A percentile compares a stretch with the other conserved stretches of the same genome.
These are phyloP conservation scores for Yamadazyma akitaensis DNA, from an alignment of 805 yeast genomes.

Conservation along the genomic window DNA sequence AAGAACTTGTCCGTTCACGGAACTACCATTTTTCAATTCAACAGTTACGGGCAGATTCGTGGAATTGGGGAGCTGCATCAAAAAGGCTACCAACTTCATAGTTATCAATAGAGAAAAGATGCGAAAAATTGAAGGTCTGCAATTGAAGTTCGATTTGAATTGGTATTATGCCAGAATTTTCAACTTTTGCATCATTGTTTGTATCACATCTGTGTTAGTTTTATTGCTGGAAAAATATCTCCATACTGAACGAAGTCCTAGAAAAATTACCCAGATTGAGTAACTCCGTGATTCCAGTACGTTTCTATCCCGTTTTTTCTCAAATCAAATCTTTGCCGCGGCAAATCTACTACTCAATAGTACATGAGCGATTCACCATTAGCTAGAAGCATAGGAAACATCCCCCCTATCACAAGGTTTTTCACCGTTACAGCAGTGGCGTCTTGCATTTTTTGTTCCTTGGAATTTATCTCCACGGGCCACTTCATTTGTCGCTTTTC, in stretches of 20 bases:
- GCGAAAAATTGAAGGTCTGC: neutral
- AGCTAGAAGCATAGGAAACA: slow-evolving; percentile 18
- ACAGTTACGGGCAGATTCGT: slow-evolving; percentile 84
- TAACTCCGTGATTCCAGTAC: too few species aligned
- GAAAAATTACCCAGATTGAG: too few species aligned
- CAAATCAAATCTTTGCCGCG: neutral
- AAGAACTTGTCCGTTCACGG: slow-evolving; percentile 77
- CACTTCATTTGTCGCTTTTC: slow-evolving; percentile 15
- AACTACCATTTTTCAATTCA: slow-evolving; percentile 87
- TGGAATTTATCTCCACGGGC: slow-evolving; percentile 16
- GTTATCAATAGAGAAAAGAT: neutral
- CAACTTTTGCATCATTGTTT: too few species aligned
- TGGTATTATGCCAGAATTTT: too few species aligned
- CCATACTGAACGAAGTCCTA: too few species aligned
- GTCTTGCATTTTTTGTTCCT: slow-evolving; percentile 34
- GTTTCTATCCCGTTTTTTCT: too few species aligned
- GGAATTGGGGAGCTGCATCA: slow-evolving; percentile 66
- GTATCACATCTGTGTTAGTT: too few species aligned
- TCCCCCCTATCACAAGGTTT: slow-evolving; percentile 63
- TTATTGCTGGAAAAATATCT: too few species aligned
- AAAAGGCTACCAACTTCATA: slow-evolving; percentile 70
- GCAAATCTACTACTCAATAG: neutral
- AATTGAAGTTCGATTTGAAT: neutral
- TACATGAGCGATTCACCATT: slow-evolving; percentile 4
- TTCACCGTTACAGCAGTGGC: slow-evolving; percentile 48